A percentile compares a stretch with the other conserved stretches of the same genome.
Evolutionary conservation across 2,329 filamentous ascomycete genomes (phyloP).

Genomic region (Fusarium incarnatum): DNA sequence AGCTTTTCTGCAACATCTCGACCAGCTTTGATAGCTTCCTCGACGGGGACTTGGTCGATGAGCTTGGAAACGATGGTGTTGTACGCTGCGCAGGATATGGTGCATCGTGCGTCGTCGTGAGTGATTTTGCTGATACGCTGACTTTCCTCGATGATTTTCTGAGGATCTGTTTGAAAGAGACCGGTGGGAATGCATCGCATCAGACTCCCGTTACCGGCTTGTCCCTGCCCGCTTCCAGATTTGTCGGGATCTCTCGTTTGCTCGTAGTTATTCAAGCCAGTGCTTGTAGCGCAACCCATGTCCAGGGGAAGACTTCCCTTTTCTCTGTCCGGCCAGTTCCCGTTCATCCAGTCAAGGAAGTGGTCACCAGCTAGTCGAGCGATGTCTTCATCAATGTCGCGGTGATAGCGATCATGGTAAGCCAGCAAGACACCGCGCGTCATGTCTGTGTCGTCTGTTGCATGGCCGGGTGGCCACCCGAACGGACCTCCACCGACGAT

Average conservation of each 20-base stretch:
- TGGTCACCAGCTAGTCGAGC: conserved; percentile 52
- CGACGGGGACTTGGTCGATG: conserved; percentile 40
- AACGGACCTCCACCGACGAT: conserved; percentile 61
- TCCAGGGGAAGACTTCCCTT: conserved; percentile 52
- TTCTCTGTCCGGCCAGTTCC: conserved; percentile 57
- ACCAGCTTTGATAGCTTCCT: conserved; percentile 49
- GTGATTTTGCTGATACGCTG: conserved; percentile 55
- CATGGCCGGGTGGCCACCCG: conserved; percentile 56
- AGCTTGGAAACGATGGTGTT: conserved; percentile 53
- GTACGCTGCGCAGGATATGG: conserved; percentile 54
- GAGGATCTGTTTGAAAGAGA: conserved; percentile 51
- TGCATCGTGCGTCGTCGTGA: conserved; percentile 53
- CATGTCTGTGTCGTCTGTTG: conserved; percentile 62
- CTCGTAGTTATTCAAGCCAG: conserved; percentile 50
- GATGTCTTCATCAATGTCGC: conserved; percentile 44
- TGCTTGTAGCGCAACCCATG: conserved; percentile 55
- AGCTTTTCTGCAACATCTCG: conserved; percentile 38
- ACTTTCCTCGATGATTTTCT: conserved; percentile 49
- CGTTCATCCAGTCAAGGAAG: conserved; percentile 57
- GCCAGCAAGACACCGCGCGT: conserved; percentile 59
- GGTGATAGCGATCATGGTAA: conserved; percentile 48
- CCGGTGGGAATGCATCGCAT: conserved; percentile 62
- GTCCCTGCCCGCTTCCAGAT: conserved; percentile 54
- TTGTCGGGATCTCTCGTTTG: conserved; percentile 28
- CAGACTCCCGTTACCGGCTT: conserved; percentile 59